A percentile compares a stretch with the other conserved stretches of the same genome.
Conservation (phyloP, 2,329 filamentous ascomycete genomes). For the Paraphaeosphaeria sporulosa region DNA sequence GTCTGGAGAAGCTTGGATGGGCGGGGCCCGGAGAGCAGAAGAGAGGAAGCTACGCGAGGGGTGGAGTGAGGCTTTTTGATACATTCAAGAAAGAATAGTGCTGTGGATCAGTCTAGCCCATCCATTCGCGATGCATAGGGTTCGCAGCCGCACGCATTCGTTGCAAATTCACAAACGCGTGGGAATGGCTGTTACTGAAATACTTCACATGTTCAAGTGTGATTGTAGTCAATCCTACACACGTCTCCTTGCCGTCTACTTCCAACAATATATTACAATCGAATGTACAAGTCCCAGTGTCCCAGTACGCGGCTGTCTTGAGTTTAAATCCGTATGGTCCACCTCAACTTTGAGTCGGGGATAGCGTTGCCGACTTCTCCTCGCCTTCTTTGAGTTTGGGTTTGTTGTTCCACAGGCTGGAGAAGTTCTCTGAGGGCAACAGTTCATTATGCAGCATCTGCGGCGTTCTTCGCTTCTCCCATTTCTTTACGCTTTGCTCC, state of each 20-base stretch:
- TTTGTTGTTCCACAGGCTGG: not conserved
- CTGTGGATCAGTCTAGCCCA: too few species aligned
- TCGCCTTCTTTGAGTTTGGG: not conserved
- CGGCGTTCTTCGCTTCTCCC: conserved; percentile 35
- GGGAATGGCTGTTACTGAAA: too few species aligned
- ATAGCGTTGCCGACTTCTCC: not conserved
- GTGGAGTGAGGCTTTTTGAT: too few species aligned
- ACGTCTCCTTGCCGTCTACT: not conserved
- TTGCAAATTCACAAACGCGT: too few species aligned
- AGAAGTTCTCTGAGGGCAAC: not conserved
- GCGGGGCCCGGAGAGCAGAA: too few species aligned
- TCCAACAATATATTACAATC: conserved; percentile 17
- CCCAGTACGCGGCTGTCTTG: not conserved
- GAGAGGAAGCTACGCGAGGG: too few species aligned
- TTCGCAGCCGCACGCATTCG: too few species aligned
- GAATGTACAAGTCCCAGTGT: conserved; percentile 15
- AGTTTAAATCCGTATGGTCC: not conserved
- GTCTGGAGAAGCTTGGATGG: too few species aligned
- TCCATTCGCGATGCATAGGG: too few species aligned
- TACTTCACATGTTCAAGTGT: too few species aligned
- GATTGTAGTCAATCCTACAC: conserved; percentile 5
- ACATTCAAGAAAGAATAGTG: too few species aligned
- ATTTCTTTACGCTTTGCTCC: conserved; percentile 25
- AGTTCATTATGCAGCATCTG: conserved; percentile 20
- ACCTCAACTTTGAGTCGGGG: not conserved